Conservation (phyloP, 345 rosid species). For the Aquilaria yunnanensis region DNA sequence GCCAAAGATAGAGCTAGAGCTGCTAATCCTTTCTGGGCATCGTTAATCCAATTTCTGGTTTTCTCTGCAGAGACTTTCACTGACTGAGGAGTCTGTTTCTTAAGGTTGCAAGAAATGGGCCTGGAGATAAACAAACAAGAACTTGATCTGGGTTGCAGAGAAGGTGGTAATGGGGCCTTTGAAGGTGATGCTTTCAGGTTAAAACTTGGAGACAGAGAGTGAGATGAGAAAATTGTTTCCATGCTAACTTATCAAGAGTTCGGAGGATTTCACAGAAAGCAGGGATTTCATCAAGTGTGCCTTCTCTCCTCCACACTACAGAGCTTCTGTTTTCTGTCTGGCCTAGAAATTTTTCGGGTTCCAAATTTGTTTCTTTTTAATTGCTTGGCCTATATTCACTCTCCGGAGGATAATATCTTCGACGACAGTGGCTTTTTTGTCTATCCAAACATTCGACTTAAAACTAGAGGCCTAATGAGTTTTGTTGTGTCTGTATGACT, state of each 20-base stretch:
- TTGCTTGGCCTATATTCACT: slow-evolving; percentile 32
- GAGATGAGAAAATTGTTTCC: slow-evolving; percentile 73
- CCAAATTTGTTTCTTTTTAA: slow-evolving; percentile 25
- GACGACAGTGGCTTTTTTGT: slow-evolving; percentile 23
- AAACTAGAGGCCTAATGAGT: background rate
- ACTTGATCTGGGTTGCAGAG: slow-evolving; percentile 36
- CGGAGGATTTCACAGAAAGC: slow-evolving; percentile 14
- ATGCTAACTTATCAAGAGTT: slow-evolving; percentile 18
- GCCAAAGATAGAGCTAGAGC: slow-evolving; percentile 77
- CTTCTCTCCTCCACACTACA: no score
- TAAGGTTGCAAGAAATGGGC: slow-evolving; percentile 34
- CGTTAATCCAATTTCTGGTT: slow-evolving; percentile 41
- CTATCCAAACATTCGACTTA: background rate
- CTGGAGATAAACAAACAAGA: slow-evolving; percentile 27
- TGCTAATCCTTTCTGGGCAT: slow-evolving; percentile 74
- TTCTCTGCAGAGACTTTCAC: slow-evolving; percentile 22
- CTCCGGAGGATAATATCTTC: slow-evolving; percentile 39
- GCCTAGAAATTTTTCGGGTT: slow-evolving; percentile 35
- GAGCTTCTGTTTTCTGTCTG: slow-evolving; percentile 15
- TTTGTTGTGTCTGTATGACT: background rate
- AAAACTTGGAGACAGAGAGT: slow-evolving; percentile 45
- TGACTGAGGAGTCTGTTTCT: slow-evolving; percentile 27
- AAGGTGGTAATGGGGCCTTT: slow-evolving; percentile 25
- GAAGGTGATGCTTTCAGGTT: slow-evolving; percentile 35
- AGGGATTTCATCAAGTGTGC: background rate